phyloP scores from a whole-genome alignment of 768 basidiomycete species.

The Steccherinum ochraceum region DNA sequence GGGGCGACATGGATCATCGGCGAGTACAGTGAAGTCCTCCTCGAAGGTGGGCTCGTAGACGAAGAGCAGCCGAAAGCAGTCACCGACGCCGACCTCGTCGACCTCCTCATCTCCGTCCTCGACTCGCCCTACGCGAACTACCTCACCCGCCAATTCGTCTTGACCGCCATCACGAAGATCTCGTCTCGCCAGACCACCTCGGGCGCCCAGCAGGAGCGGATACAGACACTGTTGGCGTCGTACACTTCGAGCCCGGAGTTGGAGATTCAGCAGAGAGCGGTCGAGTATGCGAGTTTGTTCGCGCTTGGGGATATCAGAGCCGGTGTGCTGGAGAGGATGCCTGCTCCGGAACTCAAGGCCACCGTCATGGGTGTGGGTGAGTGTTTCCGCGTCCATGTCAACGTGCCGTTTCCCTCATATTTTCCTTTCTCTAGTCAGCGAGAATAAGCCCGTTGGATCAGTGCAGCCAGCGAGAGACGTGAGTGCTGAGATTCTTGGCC shows the following conservation, averaged over 20 bases:
- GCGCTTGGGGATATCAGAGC: slow-evolving; percentile 65
- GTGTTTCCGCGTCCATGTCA: slow-evolving; percentile 17
- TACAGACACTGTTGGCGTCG: slow-evolving; percentile 68
- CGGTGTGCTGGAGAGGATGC: slow-evolving; percentile 96
- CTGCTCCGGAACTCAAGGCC: slow-evolving; percentile 96
- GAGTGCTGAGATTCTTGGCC: slow-evolving; percentile 14
- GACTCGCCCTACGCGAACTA: slow-evolving; percentile 94
- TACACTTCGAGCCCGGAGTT: slow-evolving; percentile 88
- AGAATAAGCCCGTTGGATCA: slow-evolving; percentile 94
- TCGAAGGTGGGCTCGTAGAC: slow-evolving; percentile 80
- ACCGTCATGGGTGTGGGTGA: slow-evolving; percentile 90
- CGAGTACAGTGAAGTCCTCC: slow-evolving; percentile 87
- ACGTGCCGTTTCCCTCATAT: neutral
- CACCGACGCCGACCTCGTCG: slow-evolving; percentile 76
- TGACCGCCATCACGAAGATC: slow-evolving; percentile 86
- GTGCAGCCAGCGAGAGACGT: slow-evolving; percentile 74
- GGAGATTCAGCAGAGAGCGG: slow-evolving; percentile 92
- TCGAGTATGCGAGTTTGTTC: slow-evolving; percentile 89
- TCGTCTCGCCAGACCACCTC: slow-evolving; percentile 72
- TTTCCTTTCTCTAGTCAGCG: slow-evolving; percentile 60
- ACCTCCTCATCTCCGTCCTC: slow-evolving; percentile 79
- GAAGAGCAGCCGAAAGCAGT: slow-evolving; percentile 70
- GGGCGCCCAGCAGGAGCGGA: slow-evolving; percentile 65
- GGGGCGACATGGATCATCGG: slow-evolving; percentile 95
- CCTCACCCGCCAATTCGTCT: slow-evolving; percentile 86